Percentiles rank a stretch among this genome's conserved stretches.
These are phyloP conservation scores for Xylariales sp. DNA, from an alignment of 2,329 filamentous ascomycete genomes.

Conservation along the genomic window DNA sequence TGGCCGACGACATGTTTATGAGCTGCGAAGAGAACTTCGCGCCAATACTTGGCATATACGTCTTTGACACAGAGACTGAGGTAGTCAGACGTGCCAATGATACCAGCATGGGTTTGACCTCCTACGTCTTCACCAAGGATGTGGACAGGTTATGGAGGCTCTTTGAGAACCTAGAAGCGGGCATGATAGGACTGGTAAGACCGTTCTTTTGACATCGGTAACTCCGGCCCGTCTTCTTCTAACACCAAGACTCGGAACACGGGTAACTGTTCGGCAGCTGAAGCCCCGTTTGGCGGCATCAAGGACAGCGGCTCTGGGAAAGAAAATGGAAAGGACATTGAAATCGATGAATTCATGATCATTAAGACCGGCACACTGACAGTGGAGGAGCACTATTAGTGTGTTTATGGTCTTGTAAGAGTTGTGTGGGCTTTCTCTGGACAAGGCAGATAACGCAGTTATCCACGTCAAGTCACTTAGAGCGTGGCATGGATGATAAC, in stretches of 20 bases:
- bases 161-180: conserved; percentile 56
- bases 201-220: no score
- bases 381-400: conserved; percentile 32
- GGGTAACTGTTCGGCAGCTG: conserved; percentile 36
- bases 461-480: no score
- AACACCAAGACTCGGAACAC: conserved; percentile 39
- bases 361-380: conserved; percentile 42
- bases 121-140: conserved; percentile 56
- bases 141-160: conserved; percentile 53
- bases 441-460: background rate
- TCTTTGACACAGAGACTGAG: conserved; percentile 54
- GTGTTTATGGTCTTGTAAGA: background rate
- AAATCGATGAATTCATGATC: conserved; percentile 40
- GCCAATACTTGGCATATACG: conserved; percentile 50
- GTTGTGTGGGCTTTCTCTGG: background rate
- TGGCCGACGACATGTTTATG: conserved; percentile 44
- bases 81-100: conserved; percentile 50
- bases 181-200: conserved; percentile 43
- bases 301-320: conserved; percentile 44
- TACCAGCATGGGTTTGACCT: conserved; percentile 54
- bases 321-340: conserved; percentile 43
- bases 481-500: background rate
- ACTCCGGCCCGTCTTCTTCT: no score
- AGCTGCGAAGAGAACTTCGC: conserved; percentile 52
- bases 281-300: conserved; percentile 43